Evolutionary conservation across 1,284 basidiomycete species (phyloP).

Genomic region (Moesziomyces sp.): DNA sequence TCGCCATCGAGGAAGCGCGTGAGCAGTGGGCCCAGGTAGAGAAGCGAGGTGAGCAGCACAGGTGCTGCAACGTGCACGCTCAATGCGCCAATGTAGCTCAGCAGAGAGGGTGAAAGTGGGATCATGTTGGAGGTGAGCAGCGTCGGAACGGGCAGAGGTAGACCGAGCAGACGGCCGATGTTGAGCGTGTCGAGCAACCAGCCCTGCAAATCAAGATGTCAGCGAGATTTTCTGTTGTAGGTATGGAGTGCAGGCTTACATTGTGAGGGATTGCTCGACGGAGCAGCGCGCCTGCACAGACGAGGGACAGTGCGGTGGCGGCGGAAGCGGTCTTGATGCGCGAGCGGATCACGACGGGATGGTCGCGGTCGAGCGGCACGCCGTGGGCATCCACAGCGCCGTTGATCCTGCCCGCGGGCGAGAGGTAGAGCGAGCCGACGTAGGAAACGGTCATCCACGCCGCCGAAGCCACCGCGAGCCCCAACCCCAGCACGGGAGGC

Average conservation of each 20-base stretch:
- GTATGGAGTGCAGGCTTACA: constrained; percentile 3
- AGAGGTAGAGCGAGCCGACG: constrained; percentile 70
- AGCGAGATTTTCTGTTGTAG: neutral
- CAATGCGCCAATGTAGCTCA: constrained; percentile 6
- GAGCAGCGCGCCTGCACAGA: constrained; percentile 23
- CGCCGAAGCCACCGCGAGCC: constrained; percentile 30
- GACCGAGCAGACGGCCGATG: constrained; percentile 41
- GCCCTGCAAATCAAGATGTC: constrained; percentile 1
- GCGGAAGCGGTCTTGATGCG: constrained; percentile 43
- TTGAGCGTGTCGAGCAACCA: constrained; percentile 30
- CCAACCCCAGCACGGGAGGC: constrained; percentile 22
- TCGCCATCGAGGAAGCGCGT: constrained; percentile 72
- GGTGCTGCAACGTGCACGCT: constrained; percentile 9
- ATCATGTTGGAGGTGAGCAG: constrained; percentile 40
- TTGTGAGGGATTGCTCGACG: constrained; percentile 1
- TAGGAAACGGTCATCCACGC: constrained; percentile 69
- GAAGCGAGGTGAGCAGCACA: constrained; percentile 74
- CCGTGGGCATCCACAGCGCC: constrained; percentile 20
- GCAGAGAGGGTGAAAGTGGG: constrained; percentile 42
- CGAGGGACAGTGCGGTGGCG: constrained; percentile 22
- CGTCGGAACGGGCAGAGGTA: constrained; percentile 45
- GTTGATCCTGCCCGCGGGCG: constrained; percentile 52
- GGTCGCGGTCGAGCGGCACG: constrained; percentile 34
- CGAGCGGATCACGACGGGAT: constrained; percentile 46
- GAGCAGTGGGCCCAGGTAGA: constrained; percentile 88